Evolutionary conservation across 176 grass and related monocot genomes (phyloP), one percentile per base, ranked within the genome.

Genomic region (Lolium multiflorum): DNA sequence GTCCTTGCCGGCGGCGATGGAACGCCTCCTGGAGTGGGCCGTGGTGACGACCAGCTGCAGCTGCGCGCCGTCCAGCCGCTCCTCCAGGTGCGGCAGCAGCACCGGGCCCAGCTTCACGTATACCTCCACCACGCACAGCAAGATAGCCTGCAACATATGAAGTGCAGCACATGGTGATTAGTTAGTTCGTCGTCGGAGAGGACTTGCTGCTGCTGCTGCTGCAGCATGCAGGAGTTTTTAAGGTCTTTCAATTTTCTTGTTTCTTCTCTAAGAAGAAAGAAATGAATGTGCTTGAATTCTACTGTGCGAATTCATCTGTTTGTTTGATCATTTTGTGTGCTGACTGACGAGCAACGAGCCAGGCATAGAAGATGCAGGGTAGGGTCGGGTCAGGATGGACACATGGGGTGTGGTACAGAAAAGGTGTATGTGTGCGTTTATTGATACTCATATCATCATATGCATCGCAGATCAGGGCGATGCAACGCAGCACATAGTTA

Each of bases 261-360:
- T 57, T 57, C 20, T 20, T 57, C 48, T 57, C 20, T 20, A 37
- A 38, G 25, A 1, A 66, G 63, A 1, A 9, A 26, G 62, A 16
- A 16, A 54, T 48, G 46, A 56, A 56, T 20, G 54, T 17, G 1
- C 7, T n/a, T 28, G 12, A 6, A 20, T 44, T 59, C 22, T 44
- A 49, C 51, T 70, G 57, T 38, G 38, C 9, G 62, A 11, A 76
- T 87, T 76, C 49, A 66, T 25, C 18, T 79, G 16, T 56, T 20
- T 56, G 51, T 76, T 4, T 79, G 57, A 21, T 10, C 20, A 44
- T 76, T 4, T 4, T 64, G 0, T 54, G 43, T 62, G 57, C 14
- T 24, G 20, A 17, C 41, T 43, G 41, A 7, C 6, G 7, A 43
- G 41, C 41, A 5, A 43, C 41, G 7, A 79, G 76, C 55, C 56